Conservation (phyloP, 805 yeast genomes). For the Pichia paraexigua region DNA sequence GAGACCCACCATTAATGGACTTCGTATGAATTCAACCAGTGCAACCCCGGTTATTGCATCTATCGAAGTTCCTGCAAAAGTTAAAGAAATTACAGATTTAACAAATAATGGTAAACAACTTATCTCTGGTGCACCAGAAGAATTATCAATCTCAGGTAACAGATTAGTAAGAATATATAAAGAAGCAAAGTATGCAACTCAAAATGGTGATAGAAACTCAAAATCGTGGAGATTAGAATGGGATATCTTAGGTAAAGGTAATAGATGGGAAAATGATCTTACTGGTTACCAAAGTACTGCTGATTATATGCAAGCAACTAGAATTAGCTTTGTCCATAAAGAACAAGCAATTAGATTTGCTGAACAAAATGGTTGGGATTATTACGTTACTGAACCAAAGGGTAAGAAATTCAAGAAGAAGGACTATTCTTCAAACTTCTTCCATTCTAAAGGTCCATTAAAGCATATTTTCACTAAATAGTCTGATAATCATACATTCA, state of each 20-base stretch:
- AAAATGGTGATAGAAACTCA: constrained; percentile 52
- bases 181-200: constrained; percentile 76
- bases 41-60: constrained; percentile 11
- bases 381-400: constrained; percentile 76
- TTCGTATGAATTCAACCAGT: constrained; percentile 8
- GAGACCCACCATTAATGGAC: neutral
- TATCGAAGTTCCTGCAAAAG: constrained; percentile 11
- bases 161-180: constrained; percentile 72
- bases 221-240: constrained; percentile 71
- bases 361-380: constrained; percentile 79
- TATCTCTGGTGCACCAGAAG: constrained; percentile 72
- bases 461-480: constrained; percentile 78
- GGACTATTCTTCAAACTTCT: constrained; percentile 65
- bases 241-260: constrained; percentile 69
- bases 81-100: constrained; percentile 13
- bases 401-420: constrained; percentile 64
- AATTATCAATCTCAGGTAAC: constrained; percentile 37
- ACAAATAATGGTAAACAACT: constrained; percentile 39
- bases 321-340: constrained; percentile 62
- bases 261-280: constrained; percentile 85
- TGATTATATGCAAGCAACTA: constrained; percentile 77
- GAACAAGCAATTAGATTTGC: constrained; percentile 71
- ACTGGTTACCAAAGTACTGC: constrained; percentile 78
- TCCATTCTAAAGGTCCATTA: constrained; percentile 59
- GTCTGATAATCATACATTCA: constrained; percentile 1